Evolutionary conservation across 208 protist species (phyloP).

Genomic region (Trypanosomatidae sp.): DNA sequence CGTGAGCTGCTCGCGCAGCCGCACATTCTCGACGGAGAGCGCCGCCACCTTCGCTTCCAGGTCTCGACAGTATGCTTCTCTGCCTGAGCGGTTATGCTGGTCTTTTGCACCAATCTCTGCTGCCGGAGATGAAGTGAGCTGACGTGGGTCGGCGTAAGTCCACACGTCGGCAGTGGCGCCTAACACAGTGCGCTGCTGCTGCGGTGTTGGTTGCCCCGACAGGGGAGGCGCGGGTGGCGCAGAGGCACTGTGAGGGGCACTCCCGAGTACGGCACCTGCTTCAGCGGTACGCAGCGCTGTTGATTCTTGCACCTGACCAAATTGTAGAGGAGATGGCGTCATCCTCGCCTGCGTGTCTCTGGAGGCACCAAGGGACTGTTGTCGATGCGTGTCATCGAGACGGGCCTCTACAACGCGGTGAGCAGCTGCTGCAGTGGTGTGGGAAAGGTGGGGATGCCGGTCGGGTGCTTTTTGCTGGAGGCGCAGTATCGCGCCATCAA

Average conservation of each 20-base stretch:
- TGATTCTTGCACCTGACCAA: no score
- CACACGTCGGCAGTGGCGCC: neutral
- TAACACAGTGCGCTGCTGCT: neutral
- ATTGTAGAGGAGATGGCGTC: no score
- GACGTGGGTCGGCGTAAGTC: no score
- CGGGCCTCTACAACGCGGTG: no score
- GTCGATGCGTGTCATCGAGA: no score
- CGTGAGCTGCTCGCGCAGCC: conserved; percentile 39
- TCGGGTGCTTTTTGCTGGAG: conserved; percentile 30
- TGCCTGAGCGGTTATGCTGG: neutral
- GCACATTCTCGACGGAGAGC: conserved; percentile 49
- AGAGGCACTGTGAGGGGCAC: neutral
- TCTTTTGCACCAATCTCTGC: neutral
- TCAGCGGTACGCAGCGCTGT: neutral
- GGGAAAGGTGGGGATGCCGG: neutral
- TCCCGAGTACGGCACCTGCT: neutral
- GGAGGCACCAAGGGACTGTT: no score
- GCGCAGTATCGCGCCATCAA: conserved; percentile 52
- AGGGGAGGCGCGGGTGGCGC: neutral
- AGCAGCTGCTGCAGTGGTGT: no score
- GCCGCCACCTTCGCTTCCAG: conserved; percentile 34
- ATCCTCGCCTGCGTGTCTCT: no score
- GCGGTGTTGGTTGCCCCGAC: no score
- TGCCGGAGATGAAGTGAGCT: no score
- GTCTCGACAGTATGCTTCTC: neutral